These are phyloP conservation scores for Asparagopsis taxiformis DNA, from an alignment of 31 red algal species.

Conservation along the genomic window DNA sequence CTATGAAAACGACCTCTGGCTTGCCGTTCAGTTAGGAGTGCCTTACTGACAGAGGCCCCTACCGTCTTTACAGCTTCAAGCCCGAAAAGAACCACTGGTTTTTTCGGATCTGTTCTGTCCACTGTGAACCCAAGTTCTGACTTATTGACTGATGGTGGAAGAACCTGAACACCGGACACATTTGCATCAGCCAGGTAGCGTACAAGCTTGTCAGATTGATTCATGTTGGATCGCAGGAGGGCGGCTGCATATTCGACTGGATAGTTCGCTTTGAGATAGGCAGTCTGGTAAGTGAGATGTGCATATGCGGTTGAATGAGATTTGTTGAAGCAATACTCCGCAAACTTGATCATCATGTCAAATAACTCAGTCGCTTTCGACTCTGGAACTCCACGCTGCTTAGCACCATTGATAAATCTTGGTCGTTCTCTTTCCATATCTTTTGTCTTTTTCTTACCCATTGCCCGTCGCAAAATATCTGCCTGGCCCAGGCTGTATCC, in stretches of 20 bases:
- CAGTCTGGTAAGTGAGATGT: constrained; percentile 65
- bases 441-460: constrained; percentile 80
- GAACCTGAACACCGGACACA: constrained; percentile 41
- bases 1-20: constrained; percentile 45
- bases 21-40: constrained; percentile 61
- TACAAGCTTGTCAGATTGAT: constrained; percentile 70
- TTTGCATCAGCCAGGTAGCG: constrained; percentile 73
- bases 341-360: constrained; percentile 49
- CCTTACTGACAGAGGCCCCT: constrained; percentile 56
- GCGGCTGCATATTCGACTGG: constrained; percentile 73
- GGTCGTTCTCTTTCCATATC: constrained; percentile 33
- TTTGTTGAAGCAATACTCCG: constrained; percentile 90
- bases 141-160: constrained; percentile 67
- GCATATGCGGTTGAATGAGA: constrained; percentile 71
- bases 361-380: constrained; percentile 12
- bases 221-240: constrained; percentile 73
- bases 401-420: constrained; percentile 25
- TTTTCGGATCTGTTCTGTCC: constrained; percentile 9
- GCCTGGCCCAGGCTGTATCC: constrained; percentile 67
- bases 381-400: not conserved
- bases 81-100: constrained; percentile 68
- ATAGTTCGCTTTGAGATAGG: constrained; percentile 79
- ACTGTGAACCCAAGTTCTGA: constrained; percentile 74
- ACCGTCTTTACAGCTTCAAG: constrained; percentile 93
- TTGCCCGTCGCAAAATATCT: constrained; percentile 66